Evolutionary conservation across 495 filamentous ascomycete species (phyloP).

Genomic region (Lindgomyces ingoldianus): DNA sequence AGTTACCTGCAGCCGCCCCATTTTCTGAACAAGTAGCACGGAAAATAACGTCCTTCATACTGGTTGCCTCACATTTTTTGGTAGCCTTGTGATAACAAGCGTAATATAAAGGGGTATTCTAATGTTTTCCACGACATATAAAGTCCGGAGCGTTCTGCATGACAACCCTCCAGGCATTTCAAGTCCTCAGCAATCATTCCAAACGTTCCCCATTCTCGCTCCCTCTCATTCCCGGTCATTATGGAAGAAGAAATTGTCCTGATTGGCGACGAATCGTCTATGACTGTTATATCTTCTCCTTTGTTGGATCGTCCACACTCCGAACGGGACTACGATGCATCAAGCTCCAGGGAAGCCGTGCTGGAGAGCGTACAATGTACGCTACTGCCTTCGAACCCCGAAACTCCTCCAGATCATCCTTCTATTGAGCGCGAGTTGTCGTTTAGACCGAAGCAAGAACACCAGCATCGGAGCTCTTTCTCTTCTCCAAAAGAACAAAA

Average conservation of each 20-base stretch:
- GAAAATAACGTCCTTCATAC: too few species aligned
- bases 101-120: too few species aligned
- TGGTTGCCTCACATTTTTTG: too few species aligned
- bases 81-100: too few species aligned
- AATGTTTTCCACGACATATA: too few species aligned
- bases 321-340: background rate
- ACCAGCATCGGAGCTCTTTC: too few species aligned
- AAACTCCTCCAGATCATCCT: background rate
- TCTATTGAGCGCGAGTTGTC: background rate
- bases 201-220: background rate
- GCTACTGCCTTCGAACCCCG: background rate
- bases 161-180: background rate
- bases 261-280: conserved; percentile 1
- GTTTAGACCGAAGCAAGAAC: background rate
- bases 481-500: too few species aligned
- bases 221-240: background rate
- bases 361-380: background rate
- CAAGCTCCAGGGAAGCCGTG: background rate
- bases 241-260: conserved; percentile 16
- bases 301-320: background rate
- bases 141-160: background rate
- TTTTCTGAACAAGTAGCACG: too few species aligned
- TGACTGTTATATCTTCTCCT: conserved; percentile 2
- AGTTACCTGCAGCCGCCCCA: too few species aligned
- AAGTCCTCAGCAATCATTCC: background rate